A percentile compares a stretch with the other conserved stretches of the same genome.
phyloP scores from a whole-genome alignment of 495 filamentous ascomycete species.

The Penicillium macrosclerotiorum region DNA sequence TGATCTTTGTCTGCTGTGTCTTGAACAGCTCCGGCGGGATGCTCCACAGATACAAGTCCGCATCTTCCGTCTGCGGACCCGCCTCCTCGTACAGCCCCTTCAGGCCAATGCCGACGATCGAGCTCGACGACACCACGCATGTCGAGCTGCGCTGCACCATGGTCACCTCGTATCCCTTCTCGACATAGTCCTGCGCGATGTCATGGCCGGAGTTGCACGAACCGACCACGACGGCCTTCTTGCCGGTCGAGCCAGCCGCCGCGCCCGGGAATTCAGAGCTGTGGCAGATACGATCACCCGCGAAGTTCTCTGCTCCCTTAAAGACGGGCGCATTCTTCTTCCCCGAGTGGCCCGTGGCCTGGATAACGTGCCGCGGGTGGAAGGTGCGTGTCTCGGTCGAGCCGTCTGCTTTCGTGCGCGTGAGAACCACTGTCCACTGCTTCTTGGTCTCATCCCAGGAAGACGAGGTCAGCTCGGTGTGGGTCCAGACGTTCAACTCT shows the following conservation, averaged over 20 bases:
- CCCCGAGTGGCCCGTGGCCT: conserved; percentile 72
- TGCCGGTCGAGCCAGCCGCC: conserved; percentile 45
- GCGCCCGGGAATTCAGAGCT: conserved; percentile 67
- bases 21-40: conserved; percentile 58
- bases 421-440: conserved; percentile 60
- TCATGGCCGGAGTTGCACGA: conserved; percentile 81
- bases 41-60: conserved; percentile 57
- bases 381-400: conserved; percentile 53
- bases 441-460: conserved; percentile 53
- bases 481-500: conserved; percentile 78
- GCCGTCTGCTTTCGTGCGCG: conserved; percentile 48
- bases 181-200: conserved; percentile 78
- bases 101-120: conserved; percentile 52
- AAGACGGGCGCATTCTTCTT: conserved; percentile 64
- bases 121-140: conserved; percentile 60
- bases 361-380: conserved; percentile 65
- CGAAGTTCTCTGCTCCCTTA: conserved; percentile 60
- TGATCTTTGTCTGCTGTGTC: conserved; percentile 52
- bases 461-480: conserved; percentile 48
- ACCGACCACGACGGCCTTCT: conserved; percentile 73
- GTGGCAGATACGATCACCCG: conserved; percentile 56
- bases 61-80: conserved; percentile 54
- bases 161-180: conserved; percentile 81
- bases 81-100: conserved; percentile 62
- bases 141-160: conserved; percentile 79